phyloP scores from a whole-genome alignment of 2,329 filamentous ascomycete species.

The Colletotrichum echinochloae region DNA sequence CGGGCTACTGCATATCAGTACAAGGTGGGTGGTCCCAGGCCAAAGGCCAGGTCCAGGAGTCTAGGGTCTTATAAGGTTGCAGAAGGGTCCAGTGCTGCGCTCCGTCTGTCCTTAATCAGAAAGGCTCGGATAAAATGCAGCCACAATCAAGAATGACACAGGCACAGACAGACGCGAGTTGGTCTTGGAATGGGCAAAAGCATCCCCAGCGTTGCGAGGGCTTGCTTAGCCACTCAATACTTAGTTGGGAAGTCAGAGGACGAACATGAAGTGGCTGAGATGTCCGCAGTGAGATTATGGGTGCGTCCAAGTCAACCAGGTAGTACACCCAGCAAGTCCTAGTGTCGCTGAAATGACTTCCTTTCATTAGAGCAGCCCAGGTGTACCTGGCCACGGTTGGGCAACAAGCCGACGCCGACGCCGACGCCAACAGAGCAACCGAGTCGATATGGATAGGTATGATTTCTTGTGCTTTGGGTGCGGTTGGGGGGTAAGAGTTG shows the following conservation, averaged over 20 bases:
- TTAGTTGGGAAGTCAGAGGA: neutral
- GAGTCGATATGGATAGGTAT: neutral
- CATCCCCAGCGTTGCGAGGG: neutral
- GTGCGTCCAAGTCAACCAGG: neutral
- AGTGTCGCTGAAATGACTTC: neutral
- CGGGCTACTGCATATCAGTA: neutral
- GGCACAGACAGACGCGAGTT: slow-evolving; percentile 15
- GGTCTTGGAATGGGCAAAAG: neutral
- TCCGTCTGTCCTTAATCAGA: slow-evolving; percentile 4
- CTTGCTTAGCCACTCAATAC: slow-evolving; percentile 2
- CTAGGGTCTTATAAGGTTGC: slow-evolving; percentile 17
- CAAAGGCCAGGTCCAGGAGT: slow-evolving; percentile 8
- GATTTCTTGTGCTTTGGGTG: neutral
- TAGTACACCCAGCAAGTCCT: neutral
- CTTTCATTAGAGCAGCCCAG: neutral
- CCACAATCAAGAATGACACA: slow-evolving; percentile 11
- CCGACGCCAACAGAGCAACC: neutral
- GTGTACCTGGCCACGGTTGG: neutral
- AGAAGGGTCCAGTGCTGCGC: slow-evolving; percentile 18
- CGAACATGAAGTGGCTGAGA: slow-evolving; percentile 5
- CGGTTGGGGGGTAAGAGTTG: slow-evolving; percentile 4
- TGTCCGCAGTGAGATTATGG: neutral
- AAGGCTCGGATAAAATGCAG: slow-evolving; percentile 8
- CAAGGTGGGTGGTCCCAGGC: slow-evolving; percentile 14
- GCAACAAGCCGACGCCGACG: slow-evolving; percentile 1